phyloP scores from a whole-genome alignment of 805 yeast species.

The Blastobotrys attinorum region DNA sequence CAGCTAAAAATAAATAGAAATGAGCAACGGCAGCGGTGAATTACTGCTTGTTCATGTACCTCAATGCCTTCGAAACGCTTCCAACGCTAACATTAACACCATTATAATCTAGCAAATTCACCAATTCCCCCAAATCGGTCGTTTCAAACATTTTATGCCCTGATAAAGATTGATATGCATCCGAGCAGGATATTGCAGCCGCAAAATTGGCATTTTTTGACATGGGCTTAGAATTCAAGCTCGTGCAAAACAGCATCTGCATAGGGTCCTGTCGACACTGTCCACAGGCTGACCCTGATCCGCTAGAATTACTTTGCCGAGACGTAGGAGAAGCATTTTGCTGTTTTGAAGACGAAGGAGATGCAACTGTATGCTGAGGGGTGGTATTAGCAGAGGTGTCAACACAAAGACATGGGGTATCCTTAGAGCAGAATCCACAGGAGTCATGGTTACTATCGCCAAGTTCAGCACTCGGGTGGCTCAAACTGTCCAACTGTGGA shows the following conservation, averaged over 20 bases:
- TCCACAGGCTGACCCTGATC: conserved; percentile 81
- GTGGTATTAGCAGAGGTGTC: too few relatives aligned
- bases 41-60: conserved; percentile 49
- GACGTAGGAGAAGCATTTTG: too few relatives aligned
- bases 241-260: conserved; percentile 81
- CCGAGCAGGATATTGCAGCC: conserved; percentile 65
- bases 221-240: conserved; percentile 6
- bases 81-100: conserved; percentile 76
- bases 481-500: conserved; percentile 8
- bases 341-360: too few relatives aligned
- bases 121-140: conserved; percentile 55
- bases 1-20: too few relatives aligned
- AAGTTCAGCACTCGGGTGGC: conserved; percentile 7
- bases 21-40: too few relatives aligned
- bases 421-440: conserved; percentile 94
- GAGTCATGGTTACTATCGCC: conserved; percentile 27
- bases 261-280: conserved; percentile 83
- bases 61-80: conserved; percentile 60
- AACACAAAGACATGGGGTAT: conserved; percentile 84
- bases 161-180: conserved; percentile 66
- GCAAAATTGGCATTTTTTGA: conserved; percentile 19
- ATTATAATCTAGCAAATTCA: conserved; percentile 56
- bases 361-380: too few relatives aligned
- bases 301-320: too few relatives aligned
- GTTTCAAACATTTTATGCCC: conserved; percentile 59